Conservation (phyloP, 805 yeast species). For the Candida alai region DNA sequence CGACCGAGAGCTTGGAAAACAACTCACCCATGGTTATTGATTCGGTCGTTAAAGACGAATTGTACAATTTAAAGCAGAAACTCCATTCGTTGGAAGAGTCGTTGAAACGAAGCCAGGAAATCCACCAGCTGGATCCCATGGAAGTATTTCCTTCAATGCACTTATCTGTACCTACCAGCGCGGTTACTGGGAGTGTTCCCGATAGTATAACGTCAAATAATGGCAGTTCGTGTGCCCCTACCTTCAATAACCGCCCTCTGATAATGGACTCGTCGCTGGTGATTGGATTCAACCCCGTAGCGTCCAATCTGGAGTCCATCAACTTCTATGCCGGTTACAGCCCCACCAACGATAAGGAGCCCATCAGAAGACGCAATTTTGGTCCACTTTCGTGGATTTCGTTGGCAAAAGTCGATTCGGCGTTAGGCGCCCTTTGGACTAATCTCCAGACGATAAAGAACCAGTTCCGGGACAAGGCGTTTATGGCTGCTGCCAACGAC, state of each 20-base stretch:
- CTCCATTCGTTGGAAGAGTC: neutral
- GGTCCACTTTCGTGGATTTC: constrained; percentile 33
- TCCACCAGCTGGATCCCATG: too few relatives aligned
- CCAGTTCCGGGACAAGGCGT: constrained; percentile 3
- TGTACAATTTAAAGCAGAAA: constrained; percentile 13
- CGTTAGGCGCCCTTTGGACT: constrained; percentile 12
- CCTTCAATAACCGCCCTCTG: neutral
- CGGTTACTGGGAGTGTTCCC: neutral
- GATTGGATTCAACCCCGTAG: constrained; percentile 15
- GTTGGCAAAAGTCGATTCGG: constrained; percentile 25
- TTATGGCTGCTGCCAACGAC: neutral
- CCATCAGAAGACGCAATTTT: constrained; percentile 21
- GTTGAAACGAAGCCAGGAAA: too few relatives aligned
- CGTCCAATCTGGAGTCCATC: constrained; percentile 13
- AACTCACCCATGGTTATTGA: too few relatives aligned
- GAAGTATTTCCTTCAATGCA: too few relatives aligned
- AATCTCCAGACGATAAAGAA: constrained; percentile 8
- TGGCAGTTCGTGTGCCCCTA: constrained; percentile 1
- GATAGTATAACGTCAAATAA: too few relatives aligned
- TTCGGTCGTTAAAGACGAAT: constrained; percentile 15
- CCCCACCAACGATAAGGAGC: constrained; percentile 21
- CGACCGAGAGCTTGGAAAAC: constrained; percentile 5
- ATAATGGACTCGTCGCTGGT: constrained; percentile 1
- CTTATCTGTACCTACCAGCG: neutral
- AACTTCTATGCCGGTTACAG: constrained; percentile 20